These are phyloP conservation scores for Medicago ruthenica DNA, from an alignment of 306 rosid genomes.

Conservation along the genomic window DNA sequence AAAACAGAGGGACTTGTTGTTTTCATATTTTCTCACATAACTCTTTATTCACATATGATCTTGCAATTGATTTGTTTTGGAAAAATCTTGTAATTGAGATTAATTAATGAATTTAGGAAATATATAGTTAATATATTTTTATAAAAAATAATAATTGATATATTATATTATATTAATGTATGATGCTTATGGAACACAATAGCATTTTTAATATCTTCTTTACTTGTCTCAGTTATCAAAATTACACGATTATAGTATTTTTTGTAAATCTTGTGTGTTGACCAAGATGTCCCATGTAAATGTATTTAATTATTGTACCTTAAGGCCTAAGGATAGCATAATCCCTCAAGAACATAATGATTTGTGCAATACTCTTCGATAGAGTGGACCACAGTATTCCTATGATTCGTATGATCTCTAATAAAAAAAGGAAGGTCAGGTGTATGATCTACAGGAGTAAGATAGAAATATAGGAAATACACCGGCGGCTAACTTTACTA, in stretches of 20 bases:
- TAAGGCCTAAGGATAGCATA: slow-evolving; percentile 19
- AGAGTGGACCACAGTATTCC: not conserved
- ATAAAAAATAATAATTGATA: too few species aligned
- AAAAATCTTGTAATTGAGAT: not conserved
- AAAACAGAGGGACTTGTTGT: not conserved
- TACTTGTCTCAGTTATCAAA: not conserved
- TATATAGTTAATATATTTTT: too few species aligned
- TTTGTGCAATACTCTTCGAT: slow-evolving; percentile 8
- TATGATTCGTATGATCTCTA: not conserved
- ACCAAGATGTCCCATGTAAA: not conserved
- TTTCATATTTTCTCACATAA: not conserved
- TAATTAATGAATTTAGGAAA: not conserved
- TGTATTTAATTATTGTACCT: not conserved
- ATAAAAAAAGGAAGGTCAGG: not conserved
- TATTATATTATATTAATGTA: too few species aligned
- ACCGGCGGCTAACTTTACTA: too few species aligned
- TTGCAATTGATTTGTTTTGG: not conserved
- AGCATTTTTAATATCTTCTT: not conserved
- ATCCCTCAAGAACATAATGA: not conserved
- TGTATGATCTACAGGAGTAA: not conserved
- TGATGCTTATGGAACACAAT: not conserved
- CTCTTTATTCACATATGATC: not conserved
- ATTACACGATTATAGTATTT: not conserved
- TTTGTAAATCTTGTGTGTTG: not conserved
- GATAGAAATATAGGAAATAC: not conserved